phyloP scores from a whole-genome alignment of 1,139 yeast species.

The Magnusiomyces fungicola region DNA sequence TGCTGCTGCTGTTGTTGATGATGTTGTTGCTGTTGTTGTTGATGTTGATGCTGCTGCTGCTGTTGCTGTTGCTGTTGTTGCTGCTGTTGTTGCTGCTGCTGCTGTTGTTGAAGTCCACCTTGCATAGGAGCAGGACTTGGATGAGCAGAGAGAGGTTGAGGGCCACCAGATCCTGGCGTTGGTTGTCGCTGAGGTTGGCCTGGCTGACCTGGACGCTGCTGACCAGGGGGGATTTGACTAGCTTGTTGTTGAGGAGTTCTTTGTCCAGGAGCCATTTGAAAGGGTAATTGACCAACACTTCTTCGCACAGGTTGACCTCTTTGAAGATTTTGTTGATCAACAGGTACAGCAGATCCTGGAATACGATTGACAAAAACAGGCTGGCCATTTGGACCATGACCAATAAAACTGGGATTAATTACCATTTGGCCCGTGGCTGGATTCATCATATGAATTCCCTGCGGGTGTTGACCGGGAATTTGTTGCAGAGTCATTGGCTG shows the following conservation, averaged over 20 bases:
- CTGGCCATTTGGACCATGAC: neutral
- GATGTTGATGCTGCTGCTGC: neutral
- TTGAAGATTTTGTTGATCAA: neutral
- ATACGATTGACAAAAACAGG: neutral
- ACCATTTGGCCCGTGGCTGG: constrained; percentile 2
- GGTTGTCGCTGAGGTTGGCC: constrained; percentile 2
- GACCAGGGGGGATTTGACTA: neutral
- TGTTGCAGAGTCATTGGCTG: neutral
- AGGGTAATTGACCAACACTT: neutral
- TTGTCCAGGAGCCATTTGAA: too few species aligned
- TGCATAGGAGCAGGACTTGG: too few species aligned
- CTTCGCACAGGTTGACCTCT: neutral
- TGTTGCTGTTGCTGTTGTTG: neutral
- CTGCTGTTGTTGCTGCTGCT: neutral
- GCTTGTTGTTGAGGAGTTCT: neutral
- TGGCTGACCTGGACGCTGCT: neutral
- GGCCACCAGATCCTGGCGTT: neutral
- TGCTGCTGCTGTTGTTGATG: neutral
- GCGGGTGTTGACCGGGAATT: neutral
- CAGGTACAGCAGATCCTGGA: neutral
- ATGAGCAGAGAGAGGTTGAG: too few species aligned
- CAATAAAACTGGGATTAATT: too few species aligned
- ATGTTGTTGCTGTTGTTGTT: neutral
- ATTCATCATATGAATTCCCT: neutral
- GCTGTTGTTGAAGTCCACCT: too few species aligned